Evolutionary conservation across 2,329 filamentous ascomycete genomes (phyloP), one percentile per base, ranked within the genome.

Genomic region (Neurospora crassa): DNA sequence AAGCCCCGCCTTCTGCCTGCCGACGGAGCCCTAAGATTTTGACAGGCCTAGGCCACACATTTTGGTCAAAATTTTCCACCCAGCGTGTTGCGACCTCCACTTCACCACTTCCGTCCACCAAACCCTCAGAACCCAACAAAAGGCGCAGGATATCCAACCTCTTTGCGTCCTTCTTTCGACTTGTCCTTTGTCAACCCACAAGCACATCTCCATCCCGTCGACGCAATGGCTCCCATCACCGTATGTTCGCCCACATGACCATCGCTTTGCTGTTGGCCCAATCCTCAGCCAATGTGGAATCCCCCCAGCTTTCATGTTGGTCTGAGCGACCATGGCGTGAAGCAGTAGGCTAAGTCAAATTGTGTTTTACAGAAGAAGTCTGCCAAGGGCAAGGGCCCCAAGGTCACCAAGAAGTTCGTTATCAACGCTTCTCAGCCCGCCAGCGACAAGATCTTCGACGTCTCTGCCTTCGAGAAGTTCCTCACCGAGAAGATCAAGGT

Each of bases 401-500:
- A 94, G 90, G 84, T 90, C 81, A 94, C 92, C 82, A 94, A 94
- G 89, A 95, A 94, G 95, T 99, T 93, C 91, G 91, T 97, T 88
- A 98, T 99, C 92, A 97, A 99, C 88, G 95, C 94, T 84, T 94
- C 93, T 81, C 95, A 98, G 87, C 96, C 96, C 80, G 94, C 94
- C 79, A 92, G 90, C 87, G 96, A 99, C 90, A 98, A 98, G 91
- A 99, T 99, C 90, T 98, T 99, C 90, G 96, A 99, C 85, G 91
- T 97, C 83, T 90, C 92, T 80, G 94, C 94, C 79, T 99, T 99
- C 84, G 94, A 97, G 88, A 98, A 98, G 91, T 99, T 99, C 92
- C 92, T 99, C 76, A 94, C 97, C 90, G 96, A 98, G 86, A 94
- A 92, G 87, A 97, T 99, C 91, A 99, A 99, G 93, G 94, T 99